Evolutionary conservation across 2,329 filamentous ascomycete genomes (phyloP), one percentile per base, ranked within the genome.

Genomic region (Cordyceps militaris): DNA sequence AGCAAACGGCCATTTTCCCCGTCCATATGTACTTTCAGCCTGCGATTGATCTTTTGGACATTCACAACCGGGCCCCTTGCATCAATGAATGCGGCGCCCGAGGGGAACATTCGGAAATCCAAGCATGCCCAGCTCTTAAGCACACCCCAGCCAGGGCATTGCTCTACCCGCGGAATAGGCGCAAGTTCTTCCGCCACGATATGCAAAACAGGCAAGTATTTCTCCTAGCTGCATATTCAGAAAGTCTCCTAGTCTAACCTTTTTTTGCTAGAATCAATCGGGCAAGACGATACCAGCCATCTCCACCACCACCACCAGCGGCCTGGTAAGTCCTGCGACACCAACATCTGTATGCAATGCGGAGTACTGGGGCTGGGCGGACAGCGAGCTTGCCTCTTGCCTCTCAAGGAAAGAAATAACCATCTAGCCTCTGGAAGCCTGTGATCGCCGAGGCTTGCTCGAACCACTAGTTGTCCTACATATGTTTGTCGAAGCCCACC

Each of bases 271-370:
- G 16, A n/a, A 16, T n/a, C 48, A 10, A 21, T 56, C 14, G 43
- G 32, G 43, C 53, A 21, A 47, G 32, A 32, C 42, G 13, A 26
- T 23, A 2, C 43, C 24, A 21, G 16, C 23, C 30, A 21, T 42
- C 53, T 48, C 53, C 53, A 56, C 43, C 43, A 32, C 43, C 43
- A 32, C 51, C 28, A 36, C 34, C 16, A 13, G 21, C 24, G 43
- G 34, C 23, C 40, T 32, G 30, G 5, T 23, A 23, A 42, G 32
- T 56, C 16, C 32, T 36, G 26, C 8, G 32, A 44, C 43, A 48
- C 43, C 53, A 56, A 40, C 53, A 48, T 48, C 53, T 49, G 53
- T 44, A 49, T 40, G 53, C 44, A 56, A 49, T 56, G 53, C 53
- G 32, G 43, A 56, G 53, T 30, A 30, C n/a, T 40, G 26, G 43